Percentiles rank a stretch among this genome's conserved stretches.
phyloP scores from a whole-genome alignment of 768 basidiomycete genomes.

The Russula abietina region DNA sequence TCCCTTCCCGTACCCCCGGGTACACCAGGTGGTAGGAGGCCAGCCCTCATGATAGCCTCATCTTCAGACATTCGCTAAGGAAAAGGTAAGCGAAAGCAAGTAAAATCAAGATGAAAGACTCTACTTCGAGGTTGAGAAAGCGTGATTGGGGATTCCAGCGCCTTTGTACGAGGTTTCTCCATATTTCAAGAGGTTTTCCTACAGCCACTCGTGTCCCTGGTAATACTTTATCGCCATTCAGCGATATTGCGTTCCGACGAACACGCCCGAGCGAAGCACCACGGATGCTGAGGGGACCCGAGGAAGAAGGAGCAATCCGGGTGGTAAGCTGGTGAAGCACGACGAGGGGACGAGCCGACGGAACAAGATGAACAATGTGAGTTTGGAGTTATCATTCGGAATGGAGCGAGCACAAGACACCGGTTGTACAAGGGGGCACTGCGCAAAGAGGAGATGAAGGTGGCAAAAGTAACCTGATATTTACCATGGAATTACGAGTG shows the following conservation, averaged over 20 bases:
- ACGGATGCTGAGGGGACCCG: slow-evolving; percentile 55
- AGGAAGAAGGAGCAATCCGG: slow-evolving; percentile 35
- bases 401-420: slow-evolving; percentile 26
- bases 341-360: slow-evolving; percentile 34
- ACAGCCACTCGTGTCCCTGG: slow-evolving; percentile 26
- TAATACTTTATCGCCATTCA: slow-evolving; percentile 16
- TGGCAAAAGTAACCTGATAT: slow-evolving; percentile 41
- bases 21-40: slow-evolving; percentile 63
- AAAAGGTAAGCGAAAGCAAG: slow-evolving; percentile 15
- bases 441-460: slow-evolving; percentile 23
- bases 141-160: slow-evolving; percentile 64
- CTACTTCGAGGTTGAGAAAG: slow-evolving; percentile 74
- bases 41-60: slow-evolving; percentile 63
- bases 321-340: slow-evolving; percentile 37
- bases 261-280: slow-evolving; percentile 57
- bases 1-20: slow-evolving; percentile 57
- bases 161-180: slow-evolving; percentile 67
- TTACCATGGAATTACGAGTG: slow-evolving; percentile 58
- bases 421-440: slow-evolving; percentile 20
- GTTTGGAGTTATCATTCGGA: slow-evolving; percentile 33
- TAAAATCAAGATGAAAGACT: neutral
- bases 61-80: slow-evolving; percentile 72
- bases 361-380: slow-evolving; percentile 38
- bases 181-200: slow-evolving; percentile 52
- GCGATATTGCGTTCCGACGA: slow-evolving; percentile 53